Conservation (phyloP, 371 early-diverging fungal genomes). For the Lichtheimia corymbifera region DNA sequence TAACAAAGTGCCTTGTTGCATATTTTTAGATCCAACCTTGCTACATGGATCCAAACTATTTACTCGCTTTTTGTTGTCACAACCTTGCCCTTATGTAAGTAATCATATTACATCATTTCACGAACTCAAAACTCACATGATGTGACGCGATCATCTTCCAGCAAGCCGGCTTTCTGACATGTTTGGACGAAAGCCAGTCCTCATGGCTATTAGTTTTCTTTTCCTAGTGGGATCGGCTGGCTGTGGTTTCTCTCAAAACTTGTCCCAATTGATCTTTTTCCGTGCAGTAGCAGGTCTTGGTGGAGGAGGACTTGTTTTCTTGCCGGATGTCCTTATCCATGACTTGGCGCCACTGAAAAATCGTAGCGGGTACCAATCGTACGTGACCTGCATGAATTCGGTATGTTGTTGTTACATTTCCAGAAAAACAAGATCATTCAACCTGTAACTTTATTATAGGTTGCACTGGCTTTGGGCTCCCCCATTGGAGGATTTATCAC, state of each 20-base stretch:
- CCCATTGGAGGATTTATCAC: conserved; percentile 57
- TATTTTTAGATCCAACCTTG: conserved; percentile 34
- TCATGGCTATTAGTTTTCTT: conserved; percentile 26
- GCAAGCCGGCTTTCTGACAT: conserved; percentile 25
- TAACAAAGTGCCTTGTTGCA: too few relatives aligned
- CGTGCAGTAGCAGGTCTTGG: conserved; percentile 80
- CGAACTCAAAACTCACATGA: conserved; percentile 27
- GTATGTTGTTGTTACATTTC: conserved; percentile 17
- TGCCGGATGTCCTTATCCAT: conserved; percentile 24
- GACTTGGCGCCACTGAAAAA: conserved; percentile 35
- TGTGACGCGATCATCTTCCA: too few relatives aligned
- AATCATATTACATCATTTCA: background rate
- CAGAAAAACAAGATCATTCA: background rate
- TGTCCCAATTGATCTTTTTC: conserved; percentile 70
- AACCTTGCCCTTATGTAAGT: conserved; percentile 72
- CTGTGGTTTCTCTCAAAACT: conserved; percentile 54
- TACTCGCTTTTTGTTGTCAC: conserved; percentile 75
- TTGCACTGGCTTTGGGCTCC: conserved; percentile 38
- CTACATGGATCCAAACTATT: conserved; percentile 73
- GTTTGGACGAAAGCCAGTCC: conserved; percentile 38
- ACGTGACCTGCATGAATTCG: conserved; percentile 41
- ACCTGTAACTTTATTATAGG: conserved; percentile 8
- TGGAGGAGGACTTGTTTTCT: conserved; percentile 68
- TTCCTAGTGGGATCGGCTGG: conserved; percentile 42
- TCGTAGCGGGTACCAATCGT: conserved; percentile 41